A percentile compares a stretch with the other conserved stretches of the same genome.
Evolutionary conservation across 768 basidiomycete species (phyloP).

Genomic region (Trametes cingulata): DNA sequence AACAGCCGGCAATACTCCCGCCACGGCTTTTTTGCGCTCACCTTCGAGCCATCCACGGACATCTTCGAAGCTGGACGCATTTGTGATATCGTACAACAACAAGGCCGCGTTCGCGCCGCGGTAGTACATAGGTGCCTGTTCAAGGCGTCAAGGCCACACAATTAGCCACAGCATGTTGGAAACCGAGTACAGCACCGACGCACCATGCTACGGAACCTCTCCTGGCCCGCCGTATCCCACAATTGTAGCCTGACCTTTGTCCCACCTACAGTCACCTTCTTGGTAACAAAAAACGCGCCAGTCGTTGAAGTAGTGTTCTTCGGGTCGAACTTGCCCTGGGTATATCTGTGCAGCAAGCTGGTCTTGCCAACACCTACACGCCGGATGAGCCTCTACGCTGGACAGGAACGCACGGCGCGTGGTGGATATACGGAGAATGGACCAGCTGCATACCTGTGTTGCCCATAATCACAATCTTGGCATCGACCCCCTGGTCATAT

Average conservation of each 20-base stretch:
- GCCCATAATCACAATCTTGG: slow-evolving; percentile 95
- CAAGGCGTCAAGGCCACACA: slow-evolving; percentile 17
- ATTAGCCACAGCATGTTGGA: slow-evolving; percentile 7
- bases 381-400: slow-evolving; percentile 36
- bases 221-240: slow-evolving; percentile 95
- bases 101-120: slow-evolving; percentile 94
- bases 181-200: not conserved
- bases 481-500: slow-evolving; percentile 86
- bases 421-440: slow-evolving; percentile 4
- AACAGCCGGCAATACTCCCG: not conserved
- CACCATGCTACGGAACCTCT: slow-evolving; percentile 90
- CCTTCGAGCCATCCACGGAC: slow-evolving; percentile 92
- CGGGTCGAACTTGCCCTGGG: slow-evolving; percentile 86
- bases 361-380: slow-evolving; percentile 86
- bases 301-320: slow-evolving; percentile 89
- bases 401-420: not conserved
- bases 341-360: slow-evolving; percentile 86
- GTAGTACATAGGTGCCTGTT: slow-evolving; percentile 94
- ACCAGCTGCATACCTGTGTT: slow-evolving; percentile 49
- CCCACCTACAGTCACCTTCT: slow-evolving; percentile 85
- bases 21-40: slow-evolving; percentile 32
- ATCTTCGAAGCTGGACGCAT: slow-evolving; percentile 84
- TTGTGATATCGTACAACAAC: slow-evolving; percentile 94
- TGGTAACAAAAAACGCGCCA: slow-evolving; percentile 91
- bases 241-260: slow-evolving; percentile 84